Evolutionary conservation across 164 flowering plant species (phyloP).

Genomic region (Hamamelis virginiana): DNA sequence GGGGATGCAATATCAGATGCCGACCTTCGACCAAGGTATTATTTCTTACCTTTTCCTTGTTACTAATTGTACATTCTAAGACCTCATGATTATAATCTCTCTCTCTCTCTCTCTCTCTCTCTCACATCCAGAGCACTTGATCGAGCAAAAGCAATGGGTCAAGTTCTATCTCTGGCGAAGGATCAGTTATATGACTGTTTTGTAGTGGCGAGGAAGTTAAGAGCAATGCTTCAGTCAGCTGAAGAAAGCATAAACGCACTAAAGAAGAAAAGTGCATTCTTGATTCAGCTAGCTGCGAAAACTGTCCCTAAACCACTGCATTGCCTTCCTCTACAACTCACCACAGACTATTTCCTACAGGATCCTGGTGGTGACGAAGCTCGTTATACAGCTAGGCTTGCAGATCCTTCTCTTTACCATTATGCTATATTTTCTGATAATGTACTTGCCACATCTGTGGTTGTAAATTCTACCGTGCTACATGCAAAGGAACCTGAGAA

Average conservation of each 20-base stretch:
- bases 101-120: background rate
- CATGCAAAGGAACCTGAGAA: constrained; percentile 84
- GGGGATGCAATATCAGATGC: constrained; percentile 85
- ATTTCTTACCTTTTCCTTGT: constrained; percentile 2
- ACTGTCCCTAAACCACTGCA: constrained; percentile 79
- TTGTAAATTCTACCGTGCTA: constrained; percentile 77
- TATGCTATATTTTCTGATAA: constrained; percentile 98
- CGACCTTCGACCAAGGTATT: constrained; percentile 73
- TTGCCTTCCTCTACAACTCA: constrained; percentile 78
- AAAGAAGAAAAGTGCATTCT: constrained; percentile 78
- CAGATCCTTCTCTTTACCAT: constrained; percentile 77
- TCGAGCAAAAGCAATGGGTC: constrained; percentile 91
- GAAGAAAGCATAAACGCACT: constrained; percentile 54
- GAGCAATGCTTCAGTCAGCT: constrained; percentile 87
- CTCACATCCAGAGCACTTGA: constrained; percentile 64
- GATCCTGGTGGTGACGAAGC: constrained; percentile 33
- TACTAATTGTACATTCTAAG: constrained; percentile 1
- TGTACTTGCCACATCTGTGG: constrained; percentile 94
- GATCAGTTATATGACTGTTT: constrained; percentile 72
- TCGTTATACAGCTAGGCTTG: constrained; percentile 44
- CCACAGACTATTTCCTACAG: constrained; percentile 59
- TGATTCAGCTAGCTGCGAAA: constrained; percentile 93
- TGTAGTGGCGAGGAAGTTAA: constrained; percentile 66
- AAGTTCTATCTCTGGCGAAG: constrained; percentile 68
- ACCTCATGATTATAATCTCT: constrained; percentile 7